Evolutionary conservation across 441 rosid genomes (phyloP).

Genomic region (Adansonia gregorii): DNA sequence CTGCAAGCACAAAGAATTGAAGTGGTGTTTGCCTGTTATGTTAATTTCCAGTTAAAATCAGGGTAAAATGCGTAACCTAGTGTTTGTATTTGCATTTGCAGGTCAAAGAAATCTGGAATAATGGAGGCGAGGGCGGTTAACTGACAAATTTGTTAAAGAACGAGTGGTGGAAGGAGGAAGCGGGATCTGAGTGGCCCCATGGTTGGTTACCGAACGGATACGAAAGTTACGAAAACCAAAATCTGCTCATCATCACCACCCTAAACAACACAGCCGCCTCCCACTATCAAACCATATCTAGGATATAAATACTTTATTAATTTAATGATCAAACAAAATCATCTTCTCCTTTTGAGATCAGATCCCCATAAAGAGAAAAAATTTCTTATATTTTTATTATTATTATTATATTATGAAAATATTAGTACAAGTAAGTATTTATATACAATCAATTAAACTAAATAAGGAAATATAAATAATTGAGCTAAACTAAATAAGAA

Average conservation of each 20-base stretch:
- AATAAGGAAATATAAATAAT: too few relatives aligned
- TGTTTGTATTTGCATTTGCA: too few relatives aligned
- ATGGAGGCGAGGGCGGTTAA: not conserved
- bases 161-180: not conserved
- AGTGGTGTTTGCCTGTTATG: not conserved
- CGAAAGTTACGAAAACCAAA: not conserved
- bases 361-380: too few relatives aligned
- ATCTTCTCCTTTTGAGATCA: not conserved
- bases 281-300: not conserved
- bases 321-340: too few relatives aligned
- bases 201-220: not conserved
- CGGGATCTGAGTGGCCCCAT: not conserved
- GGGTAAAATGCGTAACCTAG: not conserved
- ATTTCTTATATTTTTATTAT: too few relatives aligned
- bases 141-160: not conserved
- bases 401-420: too few relatives aligned
- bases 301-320: too few relatives aligned
- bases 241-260: not conserved
- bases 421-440: too few relatives aligned
- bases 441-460: too few relatives aligned
- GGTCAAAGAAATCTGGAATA: not conserved
- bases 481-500: too few relatives aligned
- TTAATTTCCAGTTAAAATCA: not conserved
- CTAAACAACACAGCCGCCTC: not conserved
- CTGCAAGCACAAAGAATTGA: not conserved